These are phyloP conservation scores for Candida loeiensis DNA, from an alignment of 805 yeast genomes.

Conservation along the genomic window DNA sequence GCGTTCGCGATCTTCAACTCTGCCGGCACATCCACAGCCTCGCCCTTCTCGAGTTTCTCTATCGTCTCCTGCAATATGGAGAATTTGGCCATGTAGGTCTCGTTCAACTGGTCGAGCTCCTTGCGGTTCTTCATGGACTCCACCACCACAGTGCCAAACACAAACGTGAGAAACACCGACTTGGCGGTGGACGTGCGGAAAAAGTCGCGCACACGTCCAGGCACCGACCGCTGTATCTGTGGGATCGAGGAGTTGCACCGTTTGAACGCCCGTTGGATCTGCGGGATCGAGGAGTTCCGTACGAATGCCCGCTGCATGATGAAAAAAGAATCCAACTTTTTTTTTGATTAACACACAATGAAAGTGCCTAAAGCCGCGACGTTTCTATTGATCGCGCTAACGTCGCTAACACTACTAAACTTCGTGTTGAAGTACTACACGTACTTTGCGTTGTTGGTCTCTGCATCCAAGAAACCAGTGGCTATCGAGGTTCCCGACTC, in stretches of 20 bases:
- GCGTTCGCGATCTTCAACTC: constrained; percentile 41
- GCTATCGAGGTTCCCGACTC: constrained; percentile 28
- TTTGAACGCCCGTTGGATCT: neutral
- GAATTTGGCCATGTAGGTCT: constrained; percentile 37
- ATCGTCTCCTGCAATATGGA: constrained; percentile 29
- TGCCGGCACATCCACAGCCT: constrained; percentile 39
- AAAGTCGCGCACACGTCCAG: constrained; percentile 20
- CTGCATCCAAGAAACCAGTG: constrained; percentile 22
- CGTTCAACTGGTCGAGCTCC: constrained; percentile 39
- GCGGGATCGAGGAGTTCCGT: neutral
- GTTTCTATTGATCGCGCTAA: constrained; percentile 31
- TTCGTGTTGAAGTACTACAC: constrained; percentile 36
- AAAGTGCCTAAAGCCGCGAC: constrained; percentile 33
- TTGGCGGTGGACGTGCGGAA: constrained; percentile 34
- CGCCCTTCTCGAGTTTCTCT: constrained; percentile 27
- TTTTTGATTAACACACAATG: constrained; percentile 16
- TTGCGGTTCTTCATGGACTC: constrained; percentile 46
- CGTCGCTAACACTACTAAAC: constrained; percentile 30
- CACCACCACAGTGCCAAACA: constrained; percentile 45
- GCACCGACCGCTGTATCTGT: neutral
- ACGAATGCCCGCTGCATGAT: neutral
- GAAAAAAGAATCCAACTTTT: neutral
- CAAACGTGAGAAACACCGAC: constrained; percentile 33
- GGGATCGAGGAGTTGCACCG: constrained; percentile 8
- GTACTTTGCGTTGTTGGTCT: constrained; percentile 32